Base-by-base conservation (phyloP, 108 stramenopile species). In the Skeletonema tropicum region DNA sequence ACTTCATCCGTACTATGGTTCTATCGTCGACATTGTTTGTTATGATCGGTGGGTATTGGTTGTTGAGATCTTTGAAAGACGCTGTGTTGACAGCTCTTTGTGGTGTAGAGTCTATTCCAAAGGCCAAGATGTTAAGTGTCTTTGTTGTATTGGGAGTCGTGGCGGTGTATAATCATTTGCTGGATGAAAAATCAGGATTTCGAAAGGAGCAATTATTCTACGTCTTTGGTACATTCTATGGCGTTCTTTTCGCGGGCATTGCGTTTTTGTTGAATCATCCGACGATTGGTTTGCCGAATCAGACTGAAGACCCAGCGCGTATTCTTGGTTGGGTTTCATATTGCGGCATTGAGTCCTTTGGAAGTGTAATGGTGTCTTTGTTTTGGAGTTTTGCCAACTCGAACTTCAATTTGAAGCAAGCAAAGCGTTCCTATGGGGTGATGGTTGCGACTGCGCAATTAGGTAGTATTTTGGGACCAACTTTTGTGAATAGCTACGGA, bases 41-140 rank as follows among this genome's bases (percentile, higher is more conserved):
- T 66, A 96, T 98, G 90, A 97, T 99, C 76, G 97, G 97, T 45
- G 97, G 97, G 10, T 99, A 98, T 84, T 99, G 98, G 98, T 66
- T 98, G 29, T 77, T 99, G 64, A 88, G 97, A 42, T 92, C 90
- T 15, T 72, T 98, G 38, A 99, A 99, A 83, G 98, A 99, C 77
- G 88, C 94, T 5, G 92, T 99, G n/a, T 81, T 98, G 39, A 93
- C 92, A 74, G 84, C 96, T n/a, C 88, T 97, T 13, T 93, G 94
- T 70, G 98, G 98, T 25, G 92, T 97, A 15, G 71, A 85, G 71
- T 89, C 83, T 39, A 98, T 98, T 72, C 98, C 98, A 13, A 93
- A 89, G 79, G 97, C 97, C 12, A 98, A 98, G 73, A 97, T 97
- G 90, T 66, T 96, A 1, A 94, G 91, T 57, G 96, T 97, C 49